Evolutionary conservation across 352 stramenopile genomes (phyloP).

Genomic region (Phytophthora cryptogea): DNA sequence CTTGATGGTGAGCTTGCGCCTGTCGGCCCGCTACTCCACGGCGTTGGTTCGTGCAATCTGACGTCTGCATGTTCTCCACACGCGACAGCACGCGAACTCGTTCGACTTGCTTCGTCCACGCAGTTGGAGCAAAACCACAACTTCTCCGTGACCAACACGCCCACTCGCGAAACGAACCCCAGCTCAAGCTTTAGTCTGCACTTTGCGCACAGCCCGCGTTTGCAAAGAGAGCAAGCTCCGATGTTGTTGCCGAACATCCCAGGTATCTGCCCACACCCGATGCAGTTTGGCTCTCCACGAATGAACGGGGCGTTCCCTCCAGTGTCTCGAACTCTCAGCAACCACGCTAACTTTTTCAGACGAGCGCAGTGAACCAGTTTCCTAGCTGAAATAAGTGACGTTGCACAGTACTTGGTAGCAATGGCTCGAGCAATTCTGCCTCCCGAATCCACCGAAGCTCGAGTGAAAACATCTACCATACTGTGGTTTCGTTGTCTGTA

Average conservation of each 20-base stretch:
- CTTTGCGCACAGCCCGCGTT: conserved; percentile 26
- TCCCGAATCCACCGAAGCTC: conserved; percentile 43
- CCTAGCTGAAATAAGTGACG: conserved; percentile 49
- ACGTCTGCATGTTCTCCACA: conserved; percentile 25
- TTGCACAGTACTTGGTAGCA: conserved; percentile 48
- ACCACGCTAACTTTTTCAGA: conserved; percentile 58
- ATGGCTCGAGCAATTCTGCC: conserved; percentile 49
- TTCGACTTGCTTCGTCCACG: conserved; percentile 22
- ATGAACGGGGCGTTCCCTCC: conserved; percentile 7
- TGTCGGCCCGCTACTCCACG: conserved; percentile 26
- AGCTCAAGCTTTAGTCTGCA: conserved; percentile 32
- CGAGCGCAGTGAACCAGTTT: conserved; percentile 54
- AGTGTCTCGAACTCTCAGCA: conserved; percentile 24
- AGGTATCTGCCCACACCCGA: conserved; percentile 30
- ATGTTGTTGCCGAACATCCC: conserved; percentile 33
- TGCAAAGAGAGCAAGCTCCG: conserved; percentile 32
- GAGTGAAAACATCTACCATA: conserved; percentile 53
- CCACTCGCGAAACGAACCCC: conserved; percentile 23
- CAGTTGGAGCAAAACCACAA: conserved; percentile 39
- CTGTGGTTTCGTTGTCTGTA: conserved; percentile 57
- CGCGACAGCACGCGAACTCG: conserved; percentile 23
- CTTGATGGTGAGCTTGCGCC: conserved; percentile 21
- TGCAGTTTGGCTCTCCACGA: conserved; percentile 29
- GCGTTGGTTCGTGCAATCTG: conserved; percentile 7
- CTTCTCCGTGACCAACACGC: conserved; percentile 27